Base-by-base conservation (phyloP, 768 basidiomycete species). In the Hemileccinum rubropunctum region DNA sequence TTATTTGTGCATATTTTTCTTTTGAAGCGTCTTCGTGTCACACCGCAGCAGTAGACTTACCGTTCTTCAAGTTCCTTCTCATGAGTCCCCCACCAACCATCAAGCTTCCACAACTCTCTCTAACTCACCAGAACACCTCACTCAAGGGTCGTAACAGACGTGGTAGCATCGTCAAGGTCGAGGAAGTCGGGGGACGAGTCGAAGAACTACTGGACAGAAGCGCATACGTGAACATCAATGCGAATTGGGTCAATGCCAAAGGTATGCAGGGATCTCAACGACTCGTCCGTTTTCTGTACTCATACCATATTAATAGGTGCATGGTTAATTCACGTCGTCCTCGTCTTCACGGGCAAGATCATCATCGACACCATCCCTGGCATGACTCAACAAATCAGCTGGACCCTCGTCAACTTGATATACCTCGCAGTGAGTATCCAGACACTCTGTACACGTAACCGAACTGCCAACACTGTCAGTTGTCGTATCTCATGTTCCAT, bases 401-500 rank as follows among this genome's bases (percentile, higher is more conserved):
- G 97, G 97, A 95, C 95, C 9, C 73, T 92, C 36, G 89, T 93
- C 53, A 95, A 97, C 66, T 71, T 98, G 36, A 66, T 88, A 54
- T 99, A 99, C 71, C 87, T 94, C 54, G 80, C 86, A 40, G 95
- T 98, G 66, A 54, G 91, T 36, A 6, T 46, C 13, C 46, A 17
- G 13, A 21, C 42, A 45, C 43, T 53, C 6, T 44, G 44, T 27
- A n/a, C 17, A 12, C 10, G 14, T n/a, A 15, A 36, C 36, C 11
- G 8, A 43, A 9, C 9, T 17, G 38, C 56, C 14, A 62, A 9
- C 18, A 4, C 30, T 21, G 23, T 17, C 60, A 95, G 95, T 66
- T 93, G n/a, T 91, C 94, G 11, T 98, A 95, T 73, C 78, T 98
- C 54, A 95, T 98, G 90, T 98, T 98, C 76, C 95, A 98, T 66